These are phyloP conservation scores for Verbena officinalis DNA, from an alignment of 257 asterid genomes.

Conservation along the genomic window DNA sequence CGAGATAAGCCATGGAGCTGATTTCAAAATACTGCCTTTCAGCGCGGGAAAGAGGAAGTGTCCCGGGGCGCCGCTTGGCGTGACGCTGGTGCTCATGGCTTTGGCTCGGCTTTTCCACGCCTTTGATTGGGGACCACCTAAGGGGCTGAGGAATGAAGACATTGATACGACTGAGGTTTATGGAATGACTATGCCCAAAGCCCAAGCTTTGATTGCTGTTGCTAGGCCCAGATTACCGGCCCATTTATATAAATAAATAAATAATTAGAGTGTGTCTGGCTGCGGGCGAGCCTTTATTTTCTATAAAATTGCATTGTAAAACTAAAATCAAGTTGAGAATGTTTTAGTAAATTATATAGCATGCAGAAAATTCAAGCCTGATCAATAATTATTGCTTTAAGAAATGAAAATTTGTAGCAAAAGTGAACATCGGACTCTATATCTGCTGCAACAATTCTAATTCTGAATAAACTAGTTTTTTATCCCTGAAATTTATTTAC, in stretches of 20 bases:
- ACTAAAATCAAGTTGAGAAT: too few relatives aligned
- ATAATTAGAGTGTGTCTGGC: too few relatives aligned
- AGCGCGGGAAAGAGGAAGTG: conserved; percentile 94
- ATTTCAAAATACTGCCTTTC: conserved; percentile 86
- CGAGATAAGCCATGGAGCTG: conserved; percentile 94
- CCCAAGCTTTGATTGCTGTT: conserved; percentile 60
- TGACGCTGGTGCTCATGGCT: conserved; percentile 83
- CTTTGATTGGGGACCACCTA: conserved; percentile 75
- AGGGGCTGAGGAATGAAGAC: conserved; percentile 56
- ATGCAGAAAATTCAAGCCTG: too few relatives aligned
- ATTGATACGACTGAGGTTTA: conserved; percentile 87
- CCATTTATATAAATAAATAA: conserved; percentile 53
- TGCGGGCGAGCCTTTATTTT: too few relatives aligned
- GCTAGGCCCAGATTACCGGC: conserved; percentile 69
- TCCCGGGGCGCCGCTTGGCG: conserved; percentile 98
- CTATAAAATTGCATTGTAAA: too few relatives aligned
- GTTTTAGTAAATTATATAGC: too few relatives aligned
- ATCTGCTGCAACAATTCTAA: too few relatives aligned
- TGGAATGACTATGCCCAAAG: conserved; percentile 98
- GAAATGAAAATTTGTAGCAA: too few relatives aligned
- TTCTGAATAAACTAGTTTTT: too few relatives aligned
- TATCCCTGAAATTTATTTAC: too few relatives aligned
- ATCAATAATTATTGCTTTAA: too few relatives aligned
- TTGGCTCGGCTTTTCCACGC: conserved; percentile 82
- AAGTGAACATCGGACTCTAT: too few relatives aligned